Evolutionary conservation across 208 protist genomes (phyloP), one percentile per base, ranked within the genome.

Genomic region (Trypanosoma avium): DNA sequence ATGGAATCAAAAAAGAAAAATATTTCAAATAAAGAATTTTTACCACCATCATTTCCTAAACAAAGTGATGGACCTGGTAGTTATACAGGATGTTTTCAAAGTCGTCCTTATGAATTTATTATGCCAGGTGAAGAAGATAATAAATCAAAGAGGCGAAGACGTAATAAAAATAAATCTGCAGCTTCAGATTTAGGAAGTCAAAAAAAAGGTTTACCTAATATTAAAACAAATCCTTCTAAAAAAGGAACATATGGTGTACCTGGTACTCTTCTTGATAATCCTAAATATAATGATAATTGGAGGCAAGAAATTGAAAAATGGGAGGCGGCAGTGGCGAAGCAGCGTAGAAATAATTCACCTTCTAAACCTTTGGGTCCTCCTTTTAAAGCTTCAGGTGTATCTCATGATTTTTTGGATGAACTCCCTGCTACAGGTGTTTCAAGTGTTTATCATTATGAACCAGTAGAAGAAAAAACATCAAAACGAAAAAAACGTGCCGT

Each of bases 61-160:
- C 65, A 70, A 58, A 92, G 84, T 76, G 89, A 87, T 32, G 89
- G 89, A 13, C 80, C 89, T 0, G 89, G 89, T 27, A 92, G 86
- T 70, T 95, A 88, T 81, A 82, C 76, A 40, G 89, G 89, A 32
- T 92, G 84, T 77, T 86, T 95, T 61, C 89, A 95, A 64, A 63
- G 70, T 45, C 68, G 70, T 2, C 80, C 86, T 12, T 87, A 81
- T 64, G 82, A 89, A 66, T 88, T 91, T 71, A 83, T 90, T 61
- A 84, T 81, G 45, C 83, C 84, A 56, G 79, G 79, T 33, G 80
- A 79, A 65, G 75, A 80, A 9, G 75, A 83, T 36, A 66, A 60
- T 8, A 75, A 85, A 33, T 43, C 30, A 32, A 9, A 40, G n/a
- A 24, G 22, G 7, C 49, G 62, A n/a, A 73, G 75, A 55, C 19